Conservation (phyloP, 352 stramenopile genomes). For the Phytophthora multivora region DNA sequence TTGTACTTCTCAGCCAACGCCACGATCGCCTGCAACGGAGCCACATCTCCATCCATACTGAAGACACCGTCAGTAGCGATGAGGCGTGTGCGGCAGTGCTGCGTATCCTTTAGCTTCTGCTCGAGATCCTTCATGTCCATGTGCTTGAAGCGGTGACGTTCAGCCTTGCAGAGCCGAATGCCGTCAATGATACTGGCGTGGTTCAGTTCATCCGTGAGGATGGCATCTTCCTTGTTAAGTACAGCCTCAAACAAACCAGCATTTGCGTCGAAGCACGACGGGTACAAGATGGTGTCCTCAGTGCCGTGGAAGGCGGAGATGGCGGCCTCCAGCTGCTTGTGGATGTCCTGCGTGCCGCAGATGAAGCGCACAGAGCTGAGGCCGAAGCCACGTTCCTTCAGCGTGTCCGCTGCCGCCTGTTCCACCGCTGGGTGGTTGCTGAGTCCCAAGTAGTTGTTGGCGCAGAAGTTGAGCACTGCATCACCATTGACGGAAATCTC, state of each 20-base stretch:
- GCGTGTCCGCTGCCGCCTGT: slow-evolving; percentile 76
- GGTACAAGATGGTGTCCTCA: slow-evolving; percentile 94
- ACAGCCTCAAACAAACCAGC: slow-evolving; percentile 92
- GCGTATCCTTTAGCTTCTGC: slow-evolving; percentile 85
- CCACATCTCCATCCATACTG: slow-evolving; percentile 95
- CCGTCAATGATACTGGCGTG: slow-evolving; percentile 96
- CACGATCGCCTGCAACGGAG: slow-evolving; percentile 90
- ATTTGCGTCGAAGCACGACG: slow-evolving; percentile 95
- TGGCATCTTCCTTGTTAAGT: slow-evolving; percentile 89
- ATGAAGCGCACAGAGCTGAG: slow-evolving; percentile 94
- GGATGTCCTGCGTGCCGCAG: slow-evolving; percentile 94
- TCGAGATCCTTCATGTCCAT: slow-evolving; percentile 93
- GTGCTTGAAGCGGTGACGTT: slow-evolving; percentile 94
- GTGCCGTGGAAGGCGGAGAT: slow-evolving; percentile 95
- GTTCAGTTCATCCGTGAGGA: slow-evolving; percentile 94
- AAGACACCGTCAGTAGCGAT: slow-evolving; percentile 96
- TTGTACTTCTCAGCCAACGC: slow-evolving; percentile 93
- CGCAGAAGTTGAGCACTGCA: slow-evolving; percentile 93
- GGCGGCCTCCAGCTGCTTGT: slow-evolving; percentile 90
- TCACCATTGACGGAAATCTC: slow-evolving; percentile 76
- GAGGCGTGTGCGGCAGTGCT: slow-evolving; percentile 90
- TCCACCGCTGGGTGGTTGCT: slow-evolving; percentile 90
- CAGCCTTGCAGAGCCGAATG: slow-evolving; percentile 93
- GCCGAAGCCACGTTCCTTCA: slow-evolving; percentile 91
- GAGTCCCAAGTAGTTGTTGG: slow-evolving; percentile 95